Conservation (phyloP, 768 basidiomycete species). For the Rossbeevera mucosa region DNA sequence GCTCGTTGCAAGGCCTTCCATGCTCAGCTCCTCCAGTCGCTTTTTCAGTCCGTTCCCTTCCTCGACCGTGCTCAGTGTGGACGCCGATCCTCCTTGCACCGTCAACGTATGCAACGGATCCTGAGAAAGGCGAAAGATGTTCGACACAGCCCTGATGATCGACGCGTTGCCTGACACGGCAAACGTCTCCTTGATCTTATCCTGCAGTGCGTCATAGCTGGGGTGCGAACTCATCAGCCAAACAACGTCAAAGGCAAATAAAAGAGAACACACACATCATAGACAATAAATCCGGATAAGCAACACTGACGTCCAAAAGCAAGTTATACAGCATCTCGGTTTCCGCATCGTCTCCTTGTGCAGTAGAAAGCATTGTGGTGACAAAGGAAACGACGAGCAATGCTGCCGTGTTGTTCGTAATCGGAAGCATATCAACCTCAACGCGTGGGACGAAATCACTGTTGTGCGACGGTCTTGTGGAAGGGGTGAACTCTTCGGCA, state of each 20-base stretch:
- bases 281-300: constrained; percentile 67
- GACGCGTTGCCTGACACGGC: constrained; percentile 65
- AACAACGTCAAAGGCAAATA: not conserved
- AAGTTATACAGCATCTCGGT: constrained; percentile 75
- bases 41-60: constrained; percentile 47
- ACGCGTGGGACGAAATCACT: constrained; percentile 48
- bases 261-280: constrained; percentile 55
- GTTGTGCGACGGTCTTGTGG: constrained; percentile 36
- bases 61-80: constrained; percentile 61
- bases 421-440: constrained; percentile 54
- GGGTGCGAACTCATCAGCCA: constrained; percentile 4
- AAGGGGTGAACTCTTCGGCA: constrained; percentile 44
- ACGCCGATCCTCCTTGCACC: constrained; percentile 49
- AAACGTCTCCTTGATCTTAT: constrained; percentile 69
- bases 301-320: constrained; percentile 62
- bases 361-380: constrained; percentile 66
- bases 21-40: constrained; percentile 60
- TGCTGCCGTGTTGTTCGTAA: constrained; percentile 58
- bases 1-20: constrained; percentile 71
- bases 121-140: constrained; percentile 66
- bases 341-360: constrained; percentile 78
- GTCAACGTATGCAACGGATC: constrained; percentile 43
- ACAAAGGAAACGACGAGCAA: constrained; percentile 72
- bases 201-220: constrained; percentile 75
- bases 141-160: constrained; percentile 69